phyloP scores from a whole-genome alignment of 257 asterid species.

The Solanum appendiculatum region DNA sequence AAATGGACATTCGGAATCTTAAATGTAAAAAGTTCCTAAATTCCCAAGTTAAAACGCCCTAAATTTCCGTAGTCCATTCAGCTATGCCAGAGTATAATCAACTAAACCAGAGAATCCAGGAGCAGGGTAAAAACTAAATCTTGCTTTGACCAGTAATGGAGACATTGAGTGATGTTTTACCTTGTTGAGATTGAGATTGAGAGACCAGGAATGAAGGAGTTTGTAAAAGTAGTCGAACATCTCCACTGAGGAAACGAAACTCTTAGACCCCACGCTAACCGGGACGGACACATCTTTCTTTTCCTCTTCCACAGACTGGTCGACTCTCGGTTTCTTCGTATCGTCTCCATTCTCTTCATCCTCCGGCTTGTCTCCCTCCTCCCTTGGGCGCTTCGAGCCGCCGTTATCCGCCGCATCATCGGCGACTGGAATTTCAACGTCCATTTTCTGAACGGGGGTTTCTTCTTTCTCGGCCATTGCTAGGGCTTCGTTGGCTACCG shows the following conservation, averaged over 20 bases:
- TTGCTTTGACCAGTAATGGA: background rate
- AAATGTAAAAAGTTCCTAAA: background rate
- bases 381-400: slow-evolving; percentile 50
- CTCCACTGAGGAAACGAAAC: slow-evolving; percentile 50
- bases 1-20: background rate
- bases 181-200: slow-evolving; percentile 59
- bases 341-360: slow-evolving; percentile 21
- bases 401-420: slow-evolving; percentile 1
- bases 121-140: background rate
- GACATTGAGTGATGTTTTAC: slow-evolving; percentile 13
- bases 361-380: slow-evolving; percentile 18
- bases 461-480: background rate
- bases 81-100: background rate
- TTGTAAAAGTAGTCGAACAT: slow-evolving; percentile 70
- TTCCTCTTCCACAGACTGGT: background rate
- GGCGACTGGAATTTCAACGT: slow-evolving; percentile 18
- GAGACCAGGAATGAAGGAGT: slow-evolving; percentile 62
- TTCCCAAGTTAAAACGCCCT: background rate
- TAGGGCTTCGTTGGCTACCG: slow-evolving; percentile 4
- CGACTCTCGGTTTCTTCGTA: slow-evolving; percentile 38
- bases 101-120: background rate
- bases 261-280: slow-evolving; percentile 51
- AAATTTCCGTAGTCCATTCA: background rate
- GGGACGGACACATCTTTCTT: slow-evolving; percentile 6
- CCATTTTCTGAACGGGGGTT: slow-evolving; percentile 8